Conservation (phyloP, 495 filamentous ascomycete species). For the Aspergillus wentii region DNA sequence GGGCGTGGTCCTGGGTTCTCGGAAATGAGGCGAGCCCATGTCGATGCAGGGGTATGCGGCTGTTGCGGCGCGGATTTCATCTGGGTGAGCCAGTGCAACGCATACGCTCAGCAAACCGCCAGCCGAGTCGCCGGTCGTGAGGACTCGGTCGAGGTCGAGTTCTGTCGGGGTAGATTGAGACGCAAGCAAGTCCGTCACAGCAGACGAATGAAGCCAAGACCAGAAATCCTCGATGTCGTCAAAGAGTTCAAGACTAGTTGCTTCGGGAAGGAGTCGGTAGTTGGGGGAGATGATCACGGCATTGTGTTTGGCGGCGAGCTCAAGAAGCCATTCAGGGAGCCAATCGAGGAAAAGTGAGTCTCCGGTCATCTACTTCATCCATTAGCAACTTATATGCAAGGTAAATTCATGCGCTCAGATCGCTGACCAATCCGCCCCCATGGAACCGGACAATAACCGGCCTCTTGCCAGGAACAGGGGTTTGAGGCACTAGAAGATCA, state of each 20-base stretch:
- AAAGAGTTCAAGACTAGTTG: slow-evolving; percentile 33
- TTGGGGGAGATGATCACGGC: slow-evolving; percentile 33
- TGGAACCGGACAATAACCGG: slow-evolving; percentile 17
- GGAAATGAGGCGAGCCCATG: neutral
- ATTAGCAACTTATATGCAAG: neutral
- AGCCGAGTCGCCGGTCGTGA: slow-evolving; percentile 14
- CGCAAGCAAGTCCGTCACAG: slow-evolving; percentile 3
- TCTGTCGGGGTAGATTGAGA: slow-evolving; percentile 1
- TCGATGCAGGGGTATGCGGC: slow-evolving; percentile 10
- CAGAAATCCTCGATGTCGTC: slow-evolving; percentile 41
- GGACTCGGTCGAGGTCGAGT: slow-evolving; percentile 12
- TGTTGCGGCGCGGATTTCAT: slow-evolving; percentile 13
- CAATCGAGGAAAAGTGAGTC: slow-evolving; percentile 16
- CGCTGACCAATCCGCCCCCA: slow-evolving; percentile 14
- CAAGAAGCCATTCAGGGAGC: slow-evolving; percentile 15
- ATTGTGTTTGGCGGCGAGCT: slow-evolving; percentile 9
- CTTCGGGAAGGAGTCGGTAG: slow-evolving; percentile 45
- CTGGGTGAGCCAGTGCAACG: slow-evolving; percentile 11
- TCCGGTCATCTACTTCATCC: slow-evolving; percentile 4
- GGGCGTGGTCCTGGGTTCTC: neutral
- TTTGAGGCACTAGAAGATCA: slow-evolving; percentile 13
- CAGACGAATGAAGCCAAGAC: slow-evolving; percentile 30
- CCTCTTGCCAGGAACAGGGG: slow-evolving; percentile 1
- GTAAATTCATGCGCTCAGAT: neutral
- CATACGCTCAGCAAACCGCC: slow-evolving; percentile 15